Percentiles rank a stretch among this genome's conserved stretches.
phyloP scores from a whole-genome alignment of 768 basidiomycete species.

The Mrakia gelida region DNA sequence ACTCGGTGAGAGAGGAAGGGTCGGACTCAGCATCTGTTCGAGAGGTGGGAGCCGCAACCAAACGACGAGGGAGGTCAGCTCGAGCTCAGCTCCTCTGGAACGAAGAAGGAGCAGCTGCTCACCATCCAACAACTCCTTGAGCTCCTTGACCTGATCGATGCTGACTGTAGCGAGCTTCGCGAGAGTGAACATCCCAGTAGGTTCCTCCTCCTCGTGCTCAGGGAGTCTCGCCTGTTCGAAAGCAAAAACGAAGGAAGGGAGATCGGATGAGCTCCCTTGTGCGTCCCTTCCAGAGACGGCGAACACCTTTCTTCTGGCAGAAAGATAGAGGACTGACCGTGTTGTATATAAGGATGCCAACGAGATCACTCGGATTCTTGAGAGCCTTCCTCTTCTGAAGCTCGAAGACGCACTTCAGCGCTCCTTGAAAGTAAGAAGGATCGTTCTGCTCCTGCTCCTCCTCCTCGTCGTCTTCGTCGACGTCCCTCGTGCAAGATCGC shows the following conservation, averaged over 20 bases:
- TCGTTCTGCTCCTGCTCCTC: not conserved
- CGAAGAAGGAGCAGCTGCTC: constrained; percentile 33
- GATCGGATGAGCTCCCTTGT: too few relatives aligned
- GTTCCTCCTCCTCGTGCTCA: not conserved
- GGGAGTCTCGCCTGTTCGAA: not conserved
- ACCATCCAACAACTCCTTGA: constrained; percentile 77
- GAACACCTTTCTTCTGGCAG: not conserved
- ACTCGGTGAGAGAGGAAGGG: not conserved
- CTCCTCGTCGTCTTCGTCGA: constrained; percentile 22
- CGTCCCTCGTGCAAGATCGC: not conserved
- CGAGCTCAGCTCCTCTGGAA: not conserved
- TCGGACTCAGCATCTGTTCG: not conserved
- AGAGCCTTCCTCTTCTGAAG: constrained; percentile 88
- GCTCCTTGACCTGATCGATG: constrained; percentile 73
- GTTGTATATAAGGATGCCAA: constrained; percentile 89
- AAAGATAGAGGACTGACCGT: constrained; percentile 56
- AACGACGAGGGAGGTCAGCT: not conserved
- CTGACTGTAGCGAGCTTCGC: constrained; percentile 72
- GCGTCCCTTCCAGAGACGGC: not conserved
- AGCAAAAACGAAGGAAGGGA: too few relatives aligned
- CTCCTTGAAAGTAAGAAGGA: constrained; percentile 66
- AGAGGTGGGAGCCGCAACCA: not conserved
- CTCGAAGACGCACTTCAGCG: constrained; percentile 76
- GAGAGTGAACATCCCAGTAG: constrained; percentile 54
- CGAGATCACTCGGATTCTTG: constrained; percentile 77